Conservation (phyloP, 805 yeast species). For the Starmera pachycereana region DNA sequence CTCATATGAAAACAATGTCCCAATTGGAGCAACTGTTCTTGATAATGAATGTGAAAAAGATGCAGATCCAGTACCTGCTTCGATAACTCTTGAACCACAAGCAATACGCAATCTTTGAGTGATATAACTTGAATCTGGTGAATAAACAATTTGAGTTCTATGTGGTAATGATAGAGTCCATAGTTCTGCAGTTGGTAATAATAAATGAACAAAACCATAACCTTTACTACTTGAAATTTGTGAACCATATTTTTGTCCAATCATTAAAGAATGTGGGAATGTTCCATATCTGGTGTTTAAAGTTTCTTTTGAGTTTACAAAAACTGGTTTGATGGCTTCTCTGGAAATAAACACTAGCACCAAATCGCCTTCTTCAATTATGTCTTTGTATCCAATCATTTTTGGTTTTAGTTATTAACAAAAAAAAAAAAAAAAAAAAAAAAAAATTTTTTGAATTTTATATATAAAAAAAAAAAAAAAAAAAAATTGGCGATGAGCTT, state of each 20-base stretch:
- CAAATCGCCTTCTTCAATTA: constrained; percentile 77
- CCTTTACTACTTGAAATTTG: constrained; percentile 74
- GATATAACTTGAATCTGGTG: constrained; percentile 90
- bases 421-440: neutral
- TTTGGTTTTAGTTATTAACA: neutral
- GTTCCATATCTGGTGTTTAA: constrained; percentile 85
- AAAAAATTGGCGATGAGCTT: no score
- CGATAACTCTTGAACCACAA: constrained; percentile 73
- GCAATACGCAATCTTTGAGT: constrained; percentile 69
- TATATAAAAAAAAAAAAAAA: no score
- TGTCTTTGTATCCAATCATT: constrained; percentile 45
- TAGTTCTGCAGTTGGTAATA: constrained; percentile 89
- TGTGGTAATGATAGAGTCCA: constrained; percentile 97
- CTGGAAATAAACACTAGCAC: constrained; percentile 83
- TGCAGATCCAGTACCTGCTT: constrained; percentile 98
- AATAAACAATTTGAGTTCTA: constrained; percentile 94
- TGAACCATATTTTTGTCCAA: constrained; percentile 73
- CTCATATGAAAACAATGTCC: constrained; percentile 75
- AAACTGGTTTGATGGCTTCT: constrained; percentile 66
- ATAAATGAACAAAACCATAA: constrained; percentile 73
- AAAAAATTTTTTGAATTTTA: no score
- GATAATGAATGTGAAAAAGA: constrained; percentile 91
- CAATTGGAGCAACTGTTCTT: constrained; percentile 48
- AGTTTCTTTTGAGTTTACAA: constrained; percentile 43
- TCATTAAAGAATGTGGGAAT: constrained; percentile 76